Evolutionary conservation across 2,329 filamentous ascomycete species (phyloP), one percentile per base, ranked within the genome.

Genomic region (Hymenotorrendiella dingleyae): DNA sequence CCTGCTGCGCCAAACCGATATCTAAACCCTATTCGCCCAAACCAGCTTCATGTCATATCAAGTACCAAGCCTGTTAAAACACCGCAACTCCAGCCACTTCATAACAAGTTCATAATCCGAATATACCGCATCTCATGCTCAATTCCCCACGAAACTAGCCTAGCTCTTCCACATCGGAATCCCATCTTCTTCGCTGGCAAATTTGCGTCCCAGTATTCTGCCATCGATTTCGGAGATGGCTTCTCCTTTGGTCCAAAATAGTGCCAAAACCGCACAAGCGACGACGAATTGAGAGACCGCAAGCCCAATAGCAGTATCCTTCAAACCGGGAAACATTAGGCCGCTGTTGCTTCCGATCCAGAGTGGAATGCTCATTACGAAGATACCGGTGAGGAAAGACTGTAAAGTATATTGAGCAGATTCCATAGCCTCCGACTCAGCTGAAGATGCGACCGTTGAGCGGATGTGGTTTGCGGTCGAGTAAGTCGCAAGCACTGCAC

Each of bases 341-440:
- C 24, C 40, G 11, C 34, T 43, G 3, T 34, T 34, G 2, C 45
- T 42, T 3, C 35, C 19, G 4, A 55, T 42, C 49, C 49, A 56
- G 11, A 45, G 34, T 3, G 54, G 54, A 22, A 55, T 41, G 1
- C 39, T 49, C 6, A 56, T 47, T n/a, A 51, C 41, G 33, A 53
- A 55, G 4, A 56, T 46, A 3, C 54, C 55, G 0, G 40, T 42
- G 1, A 58, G 12, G 11, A 56, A 12, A 9, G 53, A 45, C 20
- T 50, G 40, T 1, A 48, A 35, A 7, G 45, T 34, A 3, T 34
- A 20, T n/a, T 50, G 43, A 0, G 40, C 48, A 5, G 23, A 27
- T 17, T 44, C 26, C 5, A 40, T 17, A 16, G 28, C 42, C 17
- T 45, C 42, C 6, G 12, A 24, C 20, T 43, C 40, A 3, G 2